Conservation (phyloP, 2,329 filamentous ascomycete species). For the Colletotrichum somersetense region DNA sequence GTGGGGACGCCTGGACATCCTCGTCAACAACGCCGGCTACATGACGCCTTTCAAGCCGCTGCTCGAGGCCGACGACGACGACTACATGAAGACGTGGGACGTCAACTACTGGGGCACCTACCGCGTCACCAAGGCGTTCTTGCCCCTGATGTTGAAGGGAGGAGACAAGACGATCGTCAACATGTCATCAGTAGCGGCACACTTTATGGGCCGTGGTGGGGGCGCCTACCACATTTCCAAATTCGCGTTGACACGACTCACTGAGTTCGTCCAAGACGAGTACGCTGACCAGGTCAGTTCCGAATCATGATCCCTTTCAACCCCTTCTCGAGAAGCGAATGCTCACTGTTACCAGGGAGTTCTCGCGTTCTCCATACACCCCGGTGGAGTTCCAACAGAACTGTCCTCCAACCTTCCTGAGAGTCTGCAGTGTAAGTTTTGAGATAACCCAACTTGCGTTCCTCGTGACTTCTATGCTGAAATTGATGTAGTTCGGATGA, state of each 20-base stretch:
- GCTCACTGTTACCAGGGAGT: constrained; percentile 50
- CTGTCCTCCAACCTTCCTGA: constrained; percentile 39
- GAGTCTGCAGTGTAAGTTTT: constrained; percentile 29
- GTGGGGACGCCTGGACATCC: constrained; percentile 55
- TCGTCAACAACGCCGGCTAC: constrained; percentile 60
- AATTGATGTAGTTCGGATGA: constrained; percentile 31
- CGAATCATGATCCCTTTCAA: neutral
- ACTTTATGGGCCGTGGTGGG: constrained; percentile 50
- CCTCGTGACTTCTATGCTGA: neutral
- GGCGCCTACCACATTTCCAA: constrained; percentile 63
- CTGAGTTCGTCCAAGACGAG: constrained; percentile 62
- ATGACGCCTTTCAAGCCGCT: constrained; percentile 49
- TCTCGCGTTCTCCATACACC: constrained; percentile 56
- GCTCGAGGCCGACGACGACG: constrained; percentile 53
- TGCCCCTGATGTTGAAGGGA: constrained; percentile 58
- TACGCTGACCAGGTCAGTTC: constrained; percentile 48
- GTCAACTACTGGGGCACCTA: constrained; percentile 65
- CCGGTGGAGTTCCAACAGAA: constrained; percentile 55
- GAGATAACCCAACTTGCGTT: fast-evolving
- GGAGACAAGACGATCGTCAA: constrained; percentile 59
- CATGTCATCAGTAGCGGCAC: constrained; percentile 59
- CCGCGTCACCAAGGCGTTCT: constrained; percentile 59
- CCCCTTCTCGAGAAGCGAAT: neutral
- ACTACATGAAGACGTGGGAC: constrained; percentile 62
- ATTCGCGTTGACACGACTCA: constrained; percentile 62